Evolutionary conservation across 257 asterid genomes (phyloP).

Genomic region (Nicotiana paniculata): DNA sequence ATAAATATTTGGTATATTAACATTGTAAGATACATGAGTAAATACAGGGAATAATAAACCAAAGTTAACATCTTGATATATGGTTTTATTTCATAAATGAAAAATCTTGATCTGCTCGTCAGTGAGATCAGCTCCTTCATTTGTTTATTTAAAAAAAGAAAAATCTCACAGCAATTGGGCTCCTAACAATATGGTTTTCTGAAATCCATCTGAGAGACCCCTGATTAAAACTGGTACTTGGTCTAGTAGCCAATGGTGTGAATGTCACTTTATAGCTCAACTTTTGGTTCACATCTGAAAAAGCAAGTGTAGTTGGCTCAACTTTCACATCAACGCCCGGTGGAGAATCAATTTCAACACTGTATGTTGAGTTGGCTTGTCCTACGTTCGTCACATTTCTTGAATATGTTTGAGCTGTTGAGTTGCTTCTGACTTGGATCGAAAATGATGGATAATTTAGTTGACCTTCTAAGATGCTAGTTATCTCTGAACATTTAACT

Average conservation of each 20-base stretch:
- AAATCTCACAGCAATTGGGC: constrained; percentile 14
- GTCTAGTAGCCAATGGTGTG: neutral
- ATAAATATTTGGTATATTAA: neutral
- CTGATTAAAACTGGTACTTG: constrained; percentile 9
- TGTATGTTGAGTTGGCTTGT: constrained; percentile 18
- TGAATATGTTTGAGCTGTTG: constrained; percentile 8
- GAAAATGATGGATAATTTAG: constrained; percentile 38
- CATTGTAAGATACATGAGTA: neutral
- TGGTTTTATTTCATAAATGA: neutral
- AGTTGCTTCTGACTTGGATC: neutral
- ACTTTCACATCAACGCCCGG: constrained; percentile 11
- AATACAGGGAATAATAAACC: no score
- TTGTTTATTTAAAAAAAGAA: neutral
- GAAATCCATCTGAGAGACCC: constrained; percentile 32
- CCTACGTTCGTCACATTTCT: constrained; percentile 38
- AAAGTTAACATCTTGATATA: no score
- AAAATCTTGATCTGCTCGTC: neutral
- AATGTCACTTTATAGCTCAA: constrained; percentile 12
- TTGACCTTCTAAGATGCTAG: constrained; percentile 14
- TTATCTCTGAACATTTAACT: constrained; percentile 6
- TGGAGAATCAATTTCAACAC: neutral
- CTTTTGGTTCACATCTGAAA: constrained; percentile 9
- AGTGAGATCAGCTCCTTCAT: neutral
- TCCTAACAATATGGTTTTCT: constrained; percentile 14
- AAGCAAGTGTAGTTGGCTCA: constrained; percentile 13